Evolutionary conservation across 495 filamentous ascomycete species (phyloP), one percentile per base, ranked within the genome.

Genomic region (Articulospora tetracladia): DNA sequence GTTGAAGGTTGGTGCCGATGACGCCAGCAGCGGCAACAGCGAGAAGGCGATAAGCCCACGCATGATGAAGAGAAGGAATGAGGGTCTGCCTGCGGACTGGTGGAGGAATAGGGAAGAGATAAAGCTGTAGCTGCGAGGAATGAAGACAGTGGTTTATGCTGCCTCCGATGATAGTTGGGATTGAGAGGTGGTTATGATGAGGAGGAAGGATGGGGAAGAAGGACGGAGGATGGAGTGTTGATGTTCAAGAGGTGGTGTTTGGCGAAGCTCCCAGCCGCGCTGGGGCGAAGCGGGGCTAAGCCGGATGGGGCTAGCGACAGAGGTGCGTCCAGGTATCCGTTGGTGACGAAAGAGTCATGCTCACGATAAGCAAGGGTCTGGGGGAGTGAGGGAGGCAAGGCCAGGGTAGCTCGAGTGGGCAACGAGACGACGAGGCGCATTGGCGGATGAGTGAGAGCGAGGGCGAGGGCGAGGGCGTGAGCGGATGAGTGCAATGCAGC

Each of bases 1-100:
- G 66, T 79, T 77, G 68, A 89, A 79, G 39, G 89, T 76, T 63
- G 93, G 93, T 53, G 90, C 89, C 51, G 91, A 89, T 65, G 83
- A 80, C 60, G 83, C 84, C 73, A 86, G 68, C 60, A 69, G 50
- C 60, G 67, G 63, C 62, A 68, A 60, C 17, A 65, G 58, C 51
- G 63, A 63, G 50, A 66, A 58, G 62, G 28, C 53, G 64, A 66
- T 62, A 62, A 69, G 61, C 58, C 63, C 64, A 41, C 61, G 63
- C 67, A 69, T 69, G 55, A 60, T 65, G 64, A 49, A 60, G 57
- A 34, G 53, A 41, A 56, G 36, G 27, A 22, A 47, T 22, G 59
- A 53, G 28, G 25, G 66, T 66, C 66, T 68, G 60, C 66, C 66
- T 68, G 66, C 64, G 67, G 51, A 53, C 32, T 52, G 24, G 28